These are phyloP conservation scores for Phoenix roebelenii DNA, from an alignment of 176 grass and related monocot species.

Conservation along the genomic window DNA sequence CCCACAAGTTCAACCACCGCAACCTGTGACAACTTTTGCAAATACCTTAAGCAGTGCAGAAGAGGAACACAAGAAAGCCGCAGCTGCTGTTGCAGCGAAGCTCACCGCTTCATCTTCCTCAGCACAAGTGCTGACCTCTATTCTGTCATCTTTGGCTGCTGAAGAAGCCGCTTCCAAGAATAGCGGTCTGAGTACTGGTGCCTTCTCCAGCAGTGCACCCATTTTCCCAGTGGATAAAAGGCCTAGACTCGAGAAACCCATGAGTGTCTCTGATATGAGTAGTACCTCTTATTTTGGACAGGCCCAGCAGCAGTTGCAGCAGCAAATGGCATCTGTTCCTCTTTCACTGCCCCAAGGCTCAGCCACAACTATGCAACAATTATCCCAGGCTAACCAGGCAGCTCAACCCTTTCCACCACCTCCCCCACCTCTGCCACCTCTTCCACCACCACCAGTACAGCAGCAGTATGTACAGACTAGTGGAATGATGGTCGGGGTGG, in stretches of 20 bases:
- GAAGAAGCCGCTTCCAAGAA: slow-evolving; percentile 61
- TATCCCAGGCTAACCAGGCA: slow-evolving; percentile 26
- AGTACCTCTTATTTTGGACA: slow-evolving; percentile 37
- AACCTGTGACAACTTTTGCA: slow-evolving; percentile 29
- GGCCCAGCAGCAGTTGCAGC: slow-evolving; percentile 28
- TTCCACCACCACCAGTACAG: slow-evolving; percentile 15
- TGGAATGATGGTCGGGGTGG: slow-evolving; percentile 37
- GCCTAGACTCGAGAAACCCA: slow-evolving; percentile 52
- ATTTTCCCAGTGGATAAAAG: slow-evolving; percentile 61
- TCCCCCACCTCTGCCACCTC: slow-evolving; percentile 47
- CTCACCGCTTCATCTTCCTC: slow-evolving; percentile 70
- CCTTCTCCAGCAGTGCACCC: slow-evolving; percentile 29
- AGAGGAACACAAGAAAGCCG: slow-evolving; percentile 64
- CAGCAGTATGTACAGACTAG: slow-evolving; percentile 52
- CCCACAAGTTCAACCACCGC: slow-evolving; percentile 28
- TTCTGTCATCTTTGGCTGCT: slow-evolving; percentile 62
- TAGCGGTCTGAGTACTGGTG: slow-evolving; percentile 22
- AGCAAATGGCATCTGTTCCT: slow-evolving; percentile 7
- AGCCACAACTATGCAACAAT: slow-evolving; percentile 25
- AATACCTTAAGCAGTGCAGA: slow-evolving; percentile 22
- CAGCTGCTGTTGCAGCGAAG: slow-evolving; percentile 87
- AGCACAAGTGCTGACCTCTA: slow-evolving; percentile 47
- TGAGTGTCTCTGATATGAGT: slow-evolving; percentile 23
- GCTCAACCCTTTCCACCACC: slow-evolving; percentile 38
- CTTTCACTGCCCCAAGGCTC: slow-evolving; percentile 27